Percentiles rank a stretch among this genome's conserved stretches.
Evolutionary conservation across 441 rosid genomes (phyloP).

Genomic region (Rhodomyrtus psidioides): DNA sequence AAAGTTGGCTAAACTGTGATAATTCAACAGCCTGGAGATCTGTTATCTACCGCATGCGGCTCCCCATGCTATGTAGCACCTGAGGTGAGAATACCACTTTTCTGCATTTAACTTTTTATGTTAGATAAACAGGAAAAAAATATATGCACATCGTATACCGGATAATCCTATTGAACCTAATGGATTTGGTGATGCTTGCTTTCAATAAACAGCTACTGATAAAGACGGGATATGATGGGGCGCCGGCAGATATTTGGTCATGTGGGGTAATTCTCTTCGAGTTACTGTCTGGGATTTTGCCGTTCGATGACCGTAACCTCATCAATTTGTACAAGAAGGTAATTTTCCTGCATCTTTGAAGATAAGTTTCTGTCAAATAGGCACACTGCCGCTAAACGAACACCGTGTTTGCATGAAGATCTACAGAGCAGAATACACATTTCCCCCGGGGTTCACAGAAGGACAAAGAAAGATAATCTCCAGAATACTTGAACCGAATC

Average conservation of each 20-base stretch:
- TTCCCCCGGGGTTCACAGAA: slow-evolving; percentile 54
- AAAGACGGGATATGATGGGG: slow-evolving; percentile 11
- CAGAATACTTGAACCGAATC: slow-evolving; percentile 69
- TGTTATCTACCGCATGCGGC: slow-evolving; percentile 81
- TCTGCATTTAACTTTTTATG: neutral
- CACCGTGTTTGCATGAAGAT: slow-evolving; percentile 30
- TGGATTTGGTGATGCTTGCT: slow-evolving; percentile 44
- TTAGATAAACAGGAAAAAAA: neutral
- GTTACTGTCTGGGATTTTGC: slow-evolving; percentile 8
- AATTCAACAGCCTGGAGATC: slow-evolving; percentile 53
- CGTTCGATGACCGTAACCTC: slow-evolving; percentile 9
- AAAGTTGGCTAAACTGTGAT: neutral
- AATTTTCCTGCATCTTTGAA: neutral
- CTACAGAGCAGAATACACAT: slow-evolving; percentile 56
- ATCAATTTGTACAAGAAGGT: slow-evolving; percentile 17
- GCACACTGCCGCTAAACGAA: neutral
- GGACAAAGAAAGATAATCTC: slow-evolving; percentile 59
- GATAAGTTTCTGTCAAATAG: neutral
- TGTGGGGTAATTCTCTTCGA: slow-evolving; percentile 14
- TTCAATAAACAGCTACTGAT: slow-evolving; percentile 4
- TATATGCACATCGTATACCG: slow-evolving; percentile 23
- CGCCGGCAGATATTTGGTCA: slow-evolving; percentile 13
- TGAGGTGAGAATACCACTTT: slow-evolving; percentile 41
- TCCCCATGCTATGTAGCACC: slow-evolving; percentile 94
- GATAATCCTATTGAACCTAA: slow-evolving; percentile 72